Evolutionary conservation across 768 basidiomycete species (phyloP), one percentile per base, ranked within the genome.

Genomic region (Vararia minispora): DNA sequence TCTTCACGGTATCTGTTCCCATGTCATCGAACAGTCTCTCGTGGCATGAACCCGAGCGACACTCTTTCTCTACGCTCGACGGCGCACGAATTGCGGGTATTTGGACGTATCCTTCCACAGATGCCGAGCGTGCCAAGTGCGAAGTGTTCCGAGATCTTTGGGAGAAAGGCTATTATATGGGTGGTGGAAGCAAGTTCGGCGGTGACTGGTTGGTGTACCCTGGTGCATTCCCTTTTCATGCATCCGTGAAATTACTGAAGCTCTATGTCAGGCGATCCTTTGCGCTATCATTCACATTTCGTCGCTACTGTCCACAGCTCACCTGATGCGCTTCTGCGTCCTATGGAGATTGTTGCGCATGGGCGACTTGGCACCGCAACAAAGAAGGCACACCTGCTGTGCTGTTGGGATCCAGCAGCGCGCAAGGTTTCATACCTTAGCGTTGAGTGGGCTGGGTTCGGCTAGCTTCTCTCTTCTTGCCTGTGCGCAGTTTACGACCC

Each of bases 271-370:
- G 90, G 90, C 39, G 91, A 99, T 56, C 90, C 92, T 7, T 61
- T 98, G 36, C 74, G 95, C 18, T 99, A 94, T 57, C 95, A 99
- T 54, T 95, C 94, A 2, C 95, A 99, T 57, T 98, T 97, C 55
- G 79, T 80, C 16, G 84, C 84, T 16, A 79, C 84, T 5, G 84
- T 95, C 10, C 58, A 88, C 22, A 71, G 82, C 10, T 75, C 82
- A 6, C 73, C 74, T 2, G 46, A 57, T 33, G 52, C 74, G 10
- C 47, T 66, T 2, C 66, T 99, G 35, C 66, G 71, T 33, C 91
- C 95, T 4, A 86, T 94, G 76, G 90, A 98, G 57, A 74, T 99
- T 32, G 85, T 99, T 17, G 92, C 94, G 0, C 91, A 91, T 55
- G 95, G 95, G 13, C 71, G 95, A 24, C 61, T 99, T 24, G 95